Evolutionary conservation across 805 yeast species (phyloP), one percentile per base, ranked within the genome.

Genomic region (Kazachstania kunashirensis): DNA sequence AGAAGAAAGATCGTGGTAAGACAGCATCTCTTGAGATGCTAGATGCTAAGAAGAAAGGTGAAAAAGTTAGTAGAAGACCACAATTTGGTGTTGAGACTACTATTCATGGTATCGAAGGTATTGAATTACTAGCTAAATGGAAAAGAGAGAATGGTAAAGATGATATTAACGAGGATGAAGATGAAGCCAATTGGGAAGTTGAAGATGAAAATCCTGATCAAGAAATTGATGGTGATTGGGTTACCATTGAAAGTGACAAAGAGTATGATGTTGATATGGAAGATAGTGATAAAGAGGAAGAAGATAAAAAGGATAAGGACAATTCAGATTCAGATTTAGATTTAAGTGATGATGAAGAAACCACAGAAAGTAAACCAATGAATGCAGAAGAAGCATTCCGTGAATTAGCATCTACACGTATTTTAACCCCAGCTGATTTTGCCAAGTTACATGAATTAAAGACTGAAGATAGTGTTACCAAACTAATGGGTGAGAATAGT

Each of bases 401-500:
- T 38, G 76, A 76, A 39, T 47, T 84, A 45, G 81, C 79, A 26
- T 70, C 82, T n/a, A 71, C 76, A 33, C 76, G 82, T 48, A 81
- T 92, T 42, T 70, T 92, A 48, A 92, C 99, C 0, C 98, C 99
- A 16, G 96, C 97, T 1, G 99, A 92, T 66, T 92, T 88, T 57
- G 95, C 95, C 44, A 89, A 89, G 62, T 70, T 92, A 50, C 89
- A 89, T 52, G 96, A 92, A 61, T 71, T 92, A 50, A 75, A 77
- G 53, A 68, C 75, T 13, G 78, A 82, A 59, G 95, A 95, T 4
- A 96, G 96, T 47, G 70, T 88, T 33, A 83, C 83, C 37, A 82
- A 82, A 59, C 56, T 79, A 21, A 65, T 86, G 75, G 88, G 89
- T 29, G 65, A 65, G 5, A 19, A 21, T 33, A 41, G 41, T 31